Base-by-base conservation (phyloP, 2,329 filamentous ascomycete species). In the Cordyceps tenuipes region DNA sequence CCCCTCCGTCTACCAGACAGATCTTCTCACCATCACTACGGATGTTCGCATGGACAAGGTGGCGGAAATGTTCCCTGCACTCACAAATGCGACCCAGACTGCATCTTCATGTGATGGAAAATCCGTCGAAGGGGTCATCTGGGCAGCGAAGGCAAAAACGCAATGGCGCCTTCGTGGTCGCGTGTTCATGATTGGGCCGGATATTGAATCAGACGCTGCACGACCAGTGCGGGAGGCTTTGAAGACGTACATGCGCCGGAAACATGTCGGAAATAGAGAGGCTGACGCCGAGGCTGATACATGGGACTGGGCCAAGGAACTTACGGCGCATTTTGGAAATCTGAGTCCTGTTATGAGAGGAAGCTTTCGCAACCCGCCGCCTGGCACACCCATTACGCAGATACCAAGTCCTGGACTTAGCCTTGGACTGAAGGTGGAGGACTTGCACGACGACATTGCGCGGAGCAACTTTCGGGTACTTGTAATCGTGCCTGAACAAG, bases 291-390 rank as follows among this genome's bases (percentile, higher is more conserved):
- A 55, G 31, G 23, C 19, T 63, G 59, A 12, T 61, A 59, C 77
- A 1, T 96, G 91, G 90, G 88, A 82, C 65, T 97, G 91, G 87
- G 76, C 76, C 51, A 87, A 79, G 63, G 91, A 96, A 74, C 73
- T 97, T 43, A 91, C 89, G 55, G 89, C 84, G 53, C 90, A 94
- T 71, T 97, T 97, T 81, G 93, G 91, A 21, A 97, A 97, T 72
- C 75, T 94, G 66, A 87, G 83, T 65, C 93, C 93, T 7, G 76
- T 79, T 1, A 91, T 96, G 85, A 82, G 92, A 70, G 88, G 88
- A 10, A 81, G 83, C 9, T 92, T 91, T 71, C 86, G 84, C 73
- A 85, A 88, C 70, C 82, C 94, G 69, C 77, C 82, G 6, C 87
- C 89, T 0, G 89, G 89, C 0, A 77, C 78, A 63, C 79, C 85